Base-by-base conservation (phyloP, 2,329 filamentous ascomycete species). In the Trichoderma hamatum region DNA sequence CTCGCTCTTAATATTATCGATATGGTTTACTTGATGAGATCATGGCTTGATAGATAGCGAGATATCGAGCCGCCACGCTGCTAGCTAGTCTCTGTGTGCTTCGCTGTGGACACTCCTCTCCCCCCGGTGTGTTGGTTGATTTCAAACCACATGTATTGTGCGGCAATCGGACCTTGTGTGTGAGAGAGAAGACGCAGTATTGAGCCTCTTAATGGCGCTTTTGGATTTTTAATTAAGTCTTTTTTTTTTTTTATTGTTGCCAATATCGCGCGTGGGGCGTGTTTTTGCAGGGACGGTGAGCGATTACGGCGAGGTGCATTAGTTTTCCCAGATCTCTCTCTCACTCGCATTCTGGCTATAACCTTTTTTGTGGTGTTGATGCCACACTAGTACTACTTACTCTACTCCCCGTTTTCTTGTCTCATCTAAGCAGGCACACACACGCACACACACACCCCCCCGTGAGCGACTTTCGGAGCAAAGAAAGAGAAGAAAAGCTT, bases 391-490 rank as follows among this genome's bases (percentile, higher is more conserved):
- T n/a, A n/a, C n/a, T n/a, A n/a, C n/a, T n/a, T n/a, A n/a, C n/a
- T n/a, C n/a, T 10, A 36, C 30, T 30, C 30, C 10, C 34, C 13
- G 3, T 36, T 6, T 36, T 36, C 9, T 9, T 3, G 43, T 34
- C 34, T 24, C 32, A 30, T 30, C 39, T 52, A 43, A 65, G 32
- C 49, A 28, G 43, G 46, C 21, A 30, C 30, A 30, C 28, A 30
- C 28, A n/a, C n/a, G n/a, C n/a, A n/a, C 36, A 16, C 36, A 36
- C 34, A 36, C 36, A 5, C 39, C 13, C 34, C 34, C 39, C 51
- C 51, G 49, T 56, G 63, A 66, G 63, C 63, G 63, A 56, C 63
- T 66, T 58, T 66, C 63, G 63, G 63, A 66, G 63, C 54, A 46
- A 19, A 10, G 2, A 54, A 3, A n/a, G 6, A 14, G 9, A 7